phyloP scores from a whole-genome alignment of 2,329 filamentous ascomycete species.

The Beauveria scarabaeidicola region DNA sequence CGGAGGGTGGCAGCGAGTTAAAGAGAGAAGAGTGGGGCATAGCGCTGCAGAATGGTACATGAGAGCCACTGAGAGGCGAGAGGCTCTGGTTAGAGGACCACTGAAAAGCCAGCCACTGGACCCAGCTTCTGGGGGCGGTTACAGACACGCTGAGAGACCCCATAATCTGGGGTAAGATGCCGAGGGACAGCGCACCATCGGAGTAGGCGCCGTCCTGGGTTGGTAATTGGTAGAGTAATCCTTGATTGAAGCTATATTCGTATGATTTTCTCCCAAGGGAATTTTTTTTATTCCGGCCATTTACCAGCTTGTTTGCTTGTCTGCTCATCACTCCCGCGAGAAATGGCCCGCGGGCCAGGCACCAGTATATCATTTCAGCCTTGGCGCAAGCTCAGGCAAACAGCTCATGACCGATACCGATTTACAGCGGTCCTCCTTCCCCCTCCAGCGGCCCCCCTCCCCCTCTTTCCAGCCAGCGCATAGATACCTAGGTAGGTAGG shows the following conservation, averaged over 20 bases:
- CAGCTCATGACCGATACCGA: no score
- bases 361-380: no score
- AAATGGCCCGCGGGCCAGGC: no score
- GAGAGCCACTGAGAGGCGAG: neutral
- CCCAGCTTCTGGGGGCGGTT: no score
- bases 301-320: neutral
- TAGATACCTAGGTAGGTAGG: neutral
- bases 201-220: neutral
- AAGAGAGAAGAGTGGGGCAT: neutral
- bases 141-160: neutral
- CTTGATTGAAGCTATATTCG: neutral
- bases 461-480: neutral
- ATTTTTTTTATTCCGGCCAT: neutral
- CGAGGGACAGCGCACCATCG: neutral
- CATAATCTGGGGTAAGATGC: conserved; percentile 10
- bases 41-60: neutral
- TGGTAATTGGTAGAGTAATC: neutral
- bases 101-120: neutral
- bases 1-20: neutral
- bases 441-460: neutral
- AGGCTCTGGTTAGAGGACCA: neutral
- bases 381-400: no score
- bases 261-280: neutral
- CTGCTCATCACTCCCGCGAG: no score
- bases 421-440: neutral